Evolutionary conservation across 768 basidiomycete genomes (phyloP).

Genomic region (Tremella fuciformis): DNA sequence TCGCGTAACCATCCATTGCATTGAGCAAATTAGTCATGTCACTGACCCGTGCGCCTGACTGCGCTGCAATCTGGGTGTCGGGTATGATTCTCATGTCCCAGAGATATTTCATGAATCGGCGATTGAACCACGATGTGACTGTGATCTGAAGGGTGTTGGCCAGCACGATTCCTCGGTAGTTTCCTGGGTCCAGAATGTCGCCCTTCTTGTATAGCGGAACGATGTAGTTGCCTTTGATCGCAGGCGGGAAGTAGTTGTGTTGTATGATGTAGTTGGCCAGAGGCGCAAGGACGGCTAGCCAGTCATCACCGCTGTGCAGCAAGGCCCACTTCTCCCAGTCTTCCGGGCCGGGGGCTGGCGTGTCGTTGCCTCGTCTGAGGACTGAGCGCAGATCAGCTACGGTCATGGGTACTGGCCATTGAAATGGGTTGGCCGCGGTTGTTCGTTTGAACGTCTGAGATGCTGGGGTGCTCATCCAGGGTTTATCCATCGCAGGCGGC

Average conservation of each 20-base stretch:
- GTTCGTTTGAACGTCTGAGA: neutral
- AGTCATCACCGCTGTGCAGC: neutral
- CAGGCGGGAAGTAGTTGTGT: slow-evolving; percentile 11
- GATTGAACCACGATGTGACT: neutral
- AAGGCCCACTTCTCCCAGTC: neutral
- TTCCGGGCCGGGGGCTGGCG: neutral
- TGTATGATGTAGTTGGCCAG: slow-evolving; percentile 9
- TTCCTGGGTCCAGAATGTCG: slow-evolving; percentile 2
- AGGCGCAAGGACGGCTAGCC: neutral
- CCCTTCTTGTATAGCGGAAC: slow-evolving; percentile 7
- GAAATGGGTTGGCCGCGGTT: neutral
- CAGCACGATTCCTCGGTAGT: slow-evolving; percentile 13
- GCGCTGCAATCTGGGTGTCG: slow-evolving; percentile 11
- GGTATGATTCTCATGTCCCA: slow-evolving; percentile 1
- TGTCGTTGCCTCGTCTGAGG: neutral
- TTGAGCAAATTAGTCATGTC: slow-evolving; percentile 7
- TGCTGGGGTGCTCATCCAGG: neutral
- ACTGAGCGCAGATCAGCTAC: neutral
- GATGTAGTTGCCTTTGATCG: slow-evolving; percentile 14
- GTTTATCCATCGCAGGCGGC: neutral
- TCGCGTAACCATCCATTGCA: neutral
- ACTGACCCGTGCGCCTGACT: neutral
- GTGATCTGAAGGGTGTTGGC: slow-evolving; percentile 6
- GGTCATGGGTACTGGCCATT: neutral
- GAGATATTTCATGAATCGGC: slow-evolving; percentile 1